phyloP scores from a whole-genome alignment of 2,329 filamentous ascomycete species.

The Cladophialophora psammophila region DNA sequence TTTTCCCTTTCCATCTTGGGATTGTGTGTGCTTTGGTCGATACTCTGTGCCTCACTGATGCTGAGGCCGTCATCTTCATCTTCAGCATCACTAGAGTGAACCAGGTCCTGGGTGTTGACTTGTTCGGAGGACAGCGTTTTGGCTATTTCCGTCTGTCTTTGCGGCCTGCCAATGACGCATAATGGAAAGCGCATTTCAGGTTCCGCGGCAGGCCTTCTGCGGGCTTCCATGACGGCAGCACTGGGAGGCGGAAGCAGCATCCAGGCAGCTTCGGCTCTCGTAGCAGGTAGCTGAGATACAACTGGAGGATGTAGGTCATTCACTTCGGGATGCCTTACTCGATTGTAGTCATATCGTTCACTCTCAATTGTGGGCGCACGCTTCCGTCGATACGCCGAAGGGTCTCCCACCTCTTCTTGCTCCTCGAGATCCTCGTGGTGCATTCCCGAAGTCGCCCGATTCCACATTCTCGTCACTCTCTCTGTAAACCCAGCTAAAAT shows the following conservation, averaged over 20 bases:
- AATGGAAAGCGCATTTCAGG: constrained; percentile 35
- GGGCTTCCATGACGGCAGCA: constrained; percentile 89
- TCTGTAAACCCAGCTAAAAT: constrained; percentile 72
- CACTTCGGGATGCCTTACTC: constrained; percentile 71
- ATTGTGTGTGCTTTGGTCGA: constrained; percentile 1
- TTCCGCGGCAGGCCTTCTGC: constrained; percentile 58
- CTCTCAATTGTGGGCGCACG: constrained; percentile 47
- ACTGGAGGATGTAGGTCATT: constrained; percentile 88
- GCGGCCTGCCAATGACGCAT: constrained; percentile 34
- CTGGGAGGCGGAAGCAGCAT: constrained; percentile 93
- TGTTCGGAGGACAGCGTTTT: constrained; percentile 26
- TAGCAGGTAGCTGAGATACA: constrained; percentile 75
- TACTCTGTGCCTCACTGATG: constrained; percentile 15
- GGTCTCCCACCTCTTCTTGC: constrained; percentile 19
- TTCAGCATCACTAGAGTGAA: constrained; percentile 16
- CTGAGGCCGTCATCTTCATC: constrained; percentile 10
- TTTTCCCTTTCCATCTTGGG: neutral
- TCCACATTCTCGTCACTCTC: constrained; percentile 38
- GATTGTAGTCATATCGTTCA: constrained; percentile 64
- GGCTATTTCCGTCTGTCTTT: constrained; percentile 11
- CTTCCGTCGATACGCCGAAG: constrained; percentile 43
- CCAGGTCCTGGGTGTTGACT: constrained; percentile 11
- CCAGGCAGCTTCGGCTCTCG: constrained; percentile 78
- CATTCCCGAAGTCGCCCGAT: constrained; percentile 28
- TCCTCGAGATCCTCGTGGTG: constrained; percentile 10